phyloP scores from a whole-genome alignment of 352 stramenopile species.

The Aphanomyces cochlioides region DNA sequence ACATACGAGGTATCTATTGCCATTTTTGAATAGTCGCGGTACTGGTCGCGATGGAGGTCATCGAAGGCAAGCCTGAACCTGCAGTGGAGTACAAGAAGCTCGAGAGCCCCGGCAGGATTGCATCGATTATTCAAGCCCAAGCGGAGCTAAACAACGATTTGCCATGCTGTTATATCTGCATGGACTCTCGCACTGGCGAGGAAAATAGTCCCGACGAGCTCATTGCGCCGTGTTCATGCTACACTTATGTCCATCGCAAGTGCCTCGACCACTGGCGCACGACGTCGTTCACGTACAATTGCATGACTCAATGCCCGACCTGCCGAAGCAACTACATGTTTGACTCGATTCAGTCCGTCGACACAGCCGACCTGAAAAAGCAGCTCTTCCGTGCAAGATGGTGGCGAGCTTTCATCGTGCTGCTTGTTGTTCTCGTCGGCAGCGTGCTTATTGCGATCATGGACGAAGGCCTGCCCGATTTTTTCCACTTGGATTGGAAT shows the following conservation, averaged over 20 bases:
- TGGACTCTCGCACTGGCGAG: not conserved
- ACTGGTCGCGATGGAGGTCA: not conserved
- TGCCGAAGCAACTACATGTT: slow-evolving; percentile 12
- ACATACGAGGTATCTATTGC: no score
- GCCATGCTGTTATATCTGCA: slow-evolving; percentile 25
- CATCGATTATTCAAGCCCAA: not conserved
- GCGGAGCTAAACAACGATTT: not conserved
- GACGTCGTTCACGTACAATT: slow-evolving; percentile 10
- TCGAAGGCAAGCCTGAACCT: not conserved
- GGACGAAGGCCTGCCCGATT: slow-evolving; percentile 10
- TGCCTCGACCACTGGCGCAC: slow-evolving; percentile 16
- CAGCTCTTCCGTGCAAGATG: not conserved
- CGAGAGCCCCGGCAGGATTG: not conserved
- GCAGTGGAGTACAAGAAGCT: no score
- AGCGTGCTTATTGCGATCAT: slow-evolving; percentile 19
- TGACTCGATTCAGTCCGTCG: not conserved
- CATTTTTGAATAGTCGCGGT: no score
- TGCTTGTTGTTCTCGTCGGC: slow-evolving; percentile 13
- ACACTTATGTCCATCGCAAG: slow-evolving; percentile 18
- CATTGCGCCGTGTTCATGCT: slow-evolving; percentile 22
- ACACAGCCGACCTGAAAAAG: not conserved
- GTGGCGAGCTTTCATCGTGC: not conserved
- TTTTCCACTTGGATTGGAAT: slow-evolving; percentile 17
- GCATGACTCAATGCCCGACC: slow-evolving; percentile 18
- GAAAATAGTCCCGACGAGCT: slow-evolving; percentile 2